Percentiles rank a stretch among this genome's conserved stretches.
phyloP scores from a whole-genome alignment of 306 rosid genomes.

The Argentina anserina region DNA sequence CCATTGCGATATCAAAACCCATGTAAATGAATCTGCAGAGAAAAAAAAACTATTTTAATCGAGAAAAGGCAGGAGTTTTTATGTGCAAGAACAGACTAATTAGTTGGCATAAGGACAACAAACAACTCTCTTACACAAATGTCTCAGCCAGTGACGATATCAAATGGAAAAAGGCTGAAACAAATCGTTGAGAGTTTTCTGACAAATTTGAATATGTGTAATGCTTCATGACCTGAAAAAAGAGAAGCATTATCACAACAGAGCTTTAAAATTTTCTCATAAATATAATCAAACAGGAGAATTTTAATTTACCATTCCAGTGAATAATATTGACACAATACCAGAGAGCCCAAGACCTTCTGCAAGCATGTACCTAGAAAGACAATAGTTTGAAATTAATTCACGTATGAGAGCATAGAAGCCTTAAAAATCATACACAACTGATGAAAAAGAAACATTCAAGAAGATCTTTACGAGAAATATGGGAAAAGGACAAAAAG shows the following conservation, averaged over 20 bases:
- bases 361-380: constrained; percentile 87
- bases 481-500: constrained; percentile 97
- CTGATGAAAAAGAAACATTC: constrained; percentile 15
- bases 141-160: constrained; percentile 98
- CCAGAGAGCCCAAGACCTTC: constrained; percentile 98
- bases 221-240: constrained; percentile 94
- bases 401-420: constrained; percentile 12
- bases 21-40: constrained; percentile 88
- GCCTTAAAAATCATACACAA: background rate
- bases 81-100: constrained; percentile 16
- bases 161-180: constrained; percentile 82
- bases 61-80: constrained; percentile 14
- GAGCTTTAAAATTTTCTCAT: constrained; percentile 17
- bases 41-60: constrained; percentile 19
- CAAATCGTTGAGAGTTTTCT: constrained; percentile 88
- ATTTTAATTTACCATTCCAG: constrained; percentile 76
- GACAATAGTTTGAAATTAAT: constrained; percentile 18
- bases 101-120: constrained; percentile 7
- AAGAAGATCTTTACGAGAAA: constrained; percentile 77
- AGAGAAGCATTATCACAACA: constrained; percentile 20
- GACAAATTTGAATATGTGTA: constrained; percentile 88
- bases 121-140: constrained; percentile 66
- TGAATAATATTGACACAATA: constrained; percentile 91
- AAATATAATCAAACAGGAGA: constrained; percentile 12
- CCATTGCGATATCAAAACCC: constrained; percentile 99